Evolutionary conservation across 306 rosid species (phyloP).

Genomic region (Castanospermum australe): DNA sequence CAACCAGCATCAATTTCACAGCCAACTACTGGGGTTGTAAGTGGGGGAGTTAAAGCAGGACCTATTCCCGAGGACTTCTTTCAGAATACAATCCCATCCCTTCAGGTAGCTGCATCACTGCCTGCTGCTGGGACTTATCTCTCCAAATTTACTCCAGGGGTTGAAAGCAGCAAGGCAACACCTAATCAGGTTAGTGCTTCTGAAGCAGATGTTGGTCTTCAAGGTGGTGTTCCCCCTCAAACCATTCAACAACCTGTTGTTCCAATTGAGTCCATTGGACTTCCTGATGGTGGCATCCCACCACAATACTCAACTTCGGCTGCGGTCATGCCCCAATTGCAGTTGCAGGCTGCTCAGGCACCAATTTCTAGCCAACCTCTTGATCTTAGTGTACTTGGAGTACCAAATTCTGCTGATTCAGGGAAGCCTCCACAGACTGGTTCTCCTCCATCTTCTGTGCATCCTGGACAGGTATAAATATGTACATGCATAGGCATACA

Average conservation of each 20-base stretch:
- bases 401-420: constrained; percentile 52
- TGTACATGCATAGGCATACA: not conserved
- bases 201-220: constrained; percentile 52
- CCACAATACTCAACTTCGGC: constrained; percentile 66
- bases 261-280: constrained; percentile 62
- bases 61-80: constrained; percentile 99
- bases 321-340: constrained; percentile 43
- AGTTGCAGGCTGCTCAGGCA: constrained; percentile 48
- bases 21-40: constrained; percentile 41
- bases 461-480: constrained; percentile 88
- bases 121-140: constrained; percentile 93
- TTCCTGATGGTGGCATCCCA: constrained; percentile 97
- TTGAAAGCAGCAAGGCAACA: constrained; percentile 45
- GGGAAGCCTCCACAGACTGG: constrained; percentile 55
- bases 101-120: constrained; percentile 78
- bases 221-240: constrained; percentile 79
- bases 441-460: constrained; percentile 75
- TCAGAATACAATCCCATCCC: constrained; percentile 84
- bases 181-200: constrained; percentile 46
- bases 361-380: constrained; percentile 76
- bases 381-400: constrained; percentile 89
- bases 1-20: constrained; percentile 58
- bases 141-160: constrained; percentile 67
- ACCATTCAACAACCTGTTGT: constrained; percentile 56
- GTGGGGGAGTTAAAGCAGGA: constrained; percentile 56